phyloP scores from a whole-genome alignment of 441 rosid genomes.

The Manihot esculenta region DNA sequence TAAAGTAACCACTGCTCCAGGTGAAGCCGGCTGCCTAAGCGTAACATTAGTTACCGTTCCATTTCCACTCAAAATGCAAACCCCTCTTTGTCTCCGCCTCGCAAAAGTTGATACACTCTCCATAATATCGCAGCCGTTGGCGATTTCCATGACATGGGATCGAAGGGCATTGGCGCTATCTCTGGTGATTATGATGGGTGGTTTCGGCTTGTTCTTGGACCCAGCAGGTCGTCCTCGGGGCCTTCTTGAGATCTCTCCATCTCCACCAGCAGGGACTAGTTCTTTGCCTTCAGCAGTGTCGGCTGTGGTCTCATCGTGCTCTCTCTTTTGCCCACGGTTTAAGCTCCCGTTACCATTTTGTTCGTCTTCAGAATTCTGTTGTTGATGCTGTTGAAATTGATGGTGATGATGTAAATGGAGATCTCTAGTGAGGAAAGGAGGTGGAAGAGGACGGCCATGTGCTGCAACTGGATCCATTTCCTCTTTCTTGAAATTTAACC shows the following conservation, averaged over 20 bases:
- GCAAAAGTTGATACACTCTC: slow-evolving; percentile 73
- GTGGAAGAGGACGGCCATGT: slow-evolving; percentile 72
- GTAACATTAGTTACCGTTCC: slow-evolving; percentile 82
- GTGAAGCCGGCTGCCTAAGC: slow-evolving; percentile 67
- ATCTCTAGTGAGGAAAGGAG: slow-evolving; percentile 68
- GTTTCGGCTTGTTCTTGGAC: slow-evolving; percentile 78
- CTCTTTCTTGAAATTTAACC: slow-evolving; percentile 23
- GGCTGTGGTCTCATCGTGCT: slow-evolving; percentile 48
- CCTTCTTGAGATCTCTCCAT: slow-evolving; percentile 57
- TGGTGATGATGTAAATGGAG: slow-evolving; percentile 67
- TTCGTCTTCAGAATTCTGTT: slow-evolving; percentile 46
- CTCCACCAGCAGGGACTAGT: slow-evolving; percentile 28
- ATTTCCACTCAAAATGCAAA: slow-evolving; percentile 75
- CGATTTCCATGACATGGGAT: slow-evolving; percentile 85
- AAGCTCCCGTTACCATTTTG: slow-evolving; percentile 34
- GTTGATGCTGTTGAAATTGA: slow-evolving; percentile 51
- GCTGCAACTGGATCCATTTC: slow-evolving; percentile 69
- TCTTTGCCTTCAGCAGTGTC: slow-evolving; percentile 37
- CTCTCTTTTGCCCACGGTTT: slow-evolving; percentile 55
- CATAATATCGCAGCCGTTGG: slow-evolving; percentile 66
- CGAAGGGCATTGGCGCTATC: slow-evolving; percentile 89
- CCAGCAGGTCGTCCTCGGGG: slow-evolving; percentile 87
- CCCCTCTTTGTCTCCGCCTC: slow-evolving; percentile 67
- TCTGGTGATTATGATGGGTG: slow-evolving; percentile 76
- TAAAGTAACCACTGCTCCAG: slow-evolving; percentile 69